Conservation (phyloP, 179 eudicot species). For the Vitellaria paradoxa region DNA sequence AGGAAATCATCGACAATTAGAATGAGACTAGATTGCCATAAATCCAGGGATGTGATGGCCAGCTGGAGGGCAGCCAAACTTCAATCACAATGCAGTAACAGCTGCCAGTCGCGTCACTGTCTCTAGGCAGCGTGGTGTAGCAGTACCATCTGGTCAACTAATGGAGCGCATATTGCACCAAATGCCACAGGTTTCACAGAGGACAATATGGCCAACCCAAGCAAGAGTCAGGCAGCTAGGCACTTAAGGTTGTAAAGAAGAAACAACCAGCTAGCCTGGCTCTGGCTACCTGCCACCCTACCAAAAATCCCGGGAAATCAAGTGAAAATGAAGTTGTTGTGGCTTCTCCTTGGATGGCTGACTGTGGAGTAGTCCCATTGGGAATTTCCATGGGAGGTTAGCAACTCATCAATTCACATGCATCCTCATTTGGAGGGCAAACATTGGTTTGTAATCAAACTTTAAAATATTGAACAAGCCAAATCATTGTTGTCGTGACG, state of each 20-base stretch:
- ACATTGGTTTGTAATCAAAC: background rate
- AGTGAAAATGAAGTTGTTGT: background rate
- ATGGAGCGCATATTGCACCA: background rate
- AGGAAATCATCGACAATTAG: no score
- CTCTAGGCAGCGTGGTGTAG: background rate
- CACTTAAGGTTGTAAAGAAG: no score
- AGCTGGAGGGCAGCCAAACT: no score
- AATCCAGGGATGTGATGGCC: no score
- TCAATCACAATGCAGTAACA: background rate
- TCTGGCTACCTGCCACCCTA: background rate
- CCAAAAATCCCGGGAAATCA: background rate
- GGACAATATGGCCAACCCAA: background rate
- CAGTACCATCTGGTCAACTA: background rate
- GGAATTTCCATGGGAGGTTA: background rate
- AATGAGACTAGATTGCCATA: no score
- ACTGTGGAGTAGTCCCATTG: background rate
- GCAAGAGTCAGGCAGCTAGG: no score
- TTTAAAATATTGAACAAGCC: background rate
- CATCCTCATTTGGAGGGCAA: background rate
- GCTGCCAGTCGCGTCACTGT: background rate
- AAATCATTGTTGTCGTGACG: background rate
- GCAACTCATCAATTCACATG: background rate
- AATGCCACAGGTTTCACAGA: background rate
- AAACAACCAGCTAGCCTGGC: background rate
- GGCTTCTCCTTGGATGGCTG: background rate